Evolutionary conservation across 495 filamentous ascomycete genomes (phyloP).

Genomic region (Podospora comata): DNA sequence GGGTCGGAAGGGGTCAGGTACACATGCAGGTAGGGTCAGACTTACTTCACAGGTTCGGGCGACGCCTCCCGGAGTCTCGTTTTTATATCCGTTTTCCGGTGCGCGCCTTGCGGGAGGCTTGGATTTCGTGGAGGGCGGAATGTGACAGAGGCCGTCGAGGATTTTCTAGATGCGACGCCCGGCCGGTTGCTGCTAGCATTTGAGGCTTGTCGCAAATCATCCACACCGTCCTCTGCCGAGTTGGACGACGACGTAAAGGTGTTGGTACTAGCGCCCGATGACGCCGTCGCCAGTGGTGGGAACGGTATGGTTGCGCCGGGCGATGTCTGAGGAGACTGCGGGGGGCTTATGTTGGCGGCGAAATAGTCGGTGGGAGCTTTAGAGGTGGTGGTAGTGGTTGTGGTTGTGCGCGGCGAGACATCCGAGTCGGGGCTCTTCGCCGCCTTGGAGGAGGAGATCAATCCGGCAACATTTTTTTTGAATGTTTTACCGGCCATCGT

Average conservation of each 20-base stretch:
- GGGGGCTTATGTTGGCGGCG: constrained; percentile 12
- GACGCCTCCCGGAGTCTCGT: constrained; percentile 43
- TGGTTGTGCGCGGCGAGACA: constrained; percentile 39
- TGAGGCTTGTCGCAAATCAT: constrained; percentile 26
- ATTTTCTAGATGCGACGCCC: constrained; percentile 37
- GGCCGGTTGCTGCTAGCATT: constrained; percentile 23
- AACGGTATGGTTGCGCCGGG: constrained; percentile 16
- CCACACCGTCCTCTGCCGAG: constrained; percentile 19
- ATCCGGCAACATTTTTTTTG: constrained; percentile 30
- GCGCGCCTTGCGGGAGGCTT: constrained; percentile 43
- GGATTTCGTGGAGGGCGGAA: constrained; percentile 43
- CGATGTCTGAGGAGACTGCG: constrained; percentile 11
- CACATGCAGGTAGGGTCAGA: constrained; percentile 18
- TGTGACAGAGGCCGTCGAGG: constrained; percentile 42
- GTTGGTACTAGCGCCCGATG: constrained; percentile 27
- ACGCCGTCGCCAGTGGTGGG: constrained; percentile 21
- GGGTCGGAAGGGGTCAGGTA: constrained; percentile 11
- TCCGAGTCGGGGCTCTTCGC: constrained; percentile 39
- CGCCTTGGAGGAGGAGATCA: constrained; percentile 21
- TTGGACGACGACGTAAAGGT: constrained; percentile 24
- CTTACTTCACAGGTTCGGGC: constrained; percentile 48
- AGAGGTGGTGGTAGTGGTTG: constrained; percentile 26
- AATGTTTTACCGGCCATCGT: constrained; percentile 30
- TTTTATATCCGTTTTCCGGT: constrained; percentile 40
- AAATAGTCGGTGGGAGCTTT: constrained; percentile 39